These are phyloP conservation scores for Skeletonema grethae DNA, from an alignment of 108 stramenopile genomes.

Conservation along the genomic window DNA sequence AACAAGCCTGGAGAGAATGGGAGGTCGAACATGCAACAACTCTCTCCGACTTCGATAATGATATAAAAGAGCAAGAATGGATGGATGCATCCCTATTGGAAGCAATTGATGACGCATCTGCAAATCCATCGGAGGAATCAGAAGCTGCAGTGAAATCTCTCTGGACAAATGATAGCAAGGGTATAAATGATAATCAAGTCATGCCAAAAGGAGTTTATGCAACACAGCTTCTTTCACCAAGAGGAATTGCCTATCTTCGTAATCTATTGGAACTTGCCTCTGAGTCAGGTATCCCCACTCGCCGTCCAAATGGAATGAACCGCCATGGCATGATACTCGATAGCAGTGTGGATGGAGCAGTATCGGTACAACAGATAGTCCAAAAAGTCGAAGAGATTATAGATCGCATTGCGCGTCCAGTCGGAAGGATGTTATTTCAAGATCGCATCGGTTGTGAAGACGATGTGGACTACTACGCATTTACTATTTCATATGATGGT, in stretches of 20 bases:
- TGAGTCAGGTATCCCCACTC: constrained; percentile 54
- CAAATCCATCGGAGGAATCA: constrained; percentile 34
- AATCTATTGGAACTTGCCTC: constrained; percentile 28
- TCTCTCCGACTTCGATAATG: neutral
- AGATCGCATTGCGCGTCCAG: constrained; percentile 42
- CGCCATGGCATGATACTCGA: constrained; percentile 60
- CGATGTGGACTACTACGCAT: constrained; percentile 56
- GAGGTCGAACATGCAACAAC: constrained; percentile 1
- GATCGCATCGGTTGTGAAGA: constrained; percentile 34
- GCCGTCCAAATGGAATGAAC: constrained; percentile 81
- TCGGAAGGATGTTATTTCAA: constrained; percentile 56
- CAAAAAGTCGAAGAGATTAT: constrained; percentile 38
- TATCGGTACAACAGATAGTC: constrained; percentile 19
- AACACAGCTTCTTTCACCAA: constrained; percentile 32
- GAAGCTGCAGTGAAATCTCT: constrained; percentile 33
- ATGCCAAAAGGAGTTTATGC: constrained; percentile 42
- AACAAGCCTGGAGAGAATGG: constrained; percentile 58
- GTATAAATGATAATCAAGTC: neutral
- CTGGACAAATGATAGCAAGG: constrained; percentile 12
- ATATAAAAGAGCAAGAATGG: constrained; percentile 19
- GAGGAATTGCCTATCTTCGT: constrained; percentile 34
- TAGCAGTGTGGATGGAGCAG: constrained; percentile 46
- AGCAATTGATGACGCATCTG: constrained; percentile 29
- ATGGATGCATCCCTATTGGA: constrained; percentile 24
- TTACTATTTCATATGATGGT: constrained; percentile 57